phyloP scores from a whole-genome alignment of 345 rosid species.

The Eucalyptus fibrosa region DNA sequence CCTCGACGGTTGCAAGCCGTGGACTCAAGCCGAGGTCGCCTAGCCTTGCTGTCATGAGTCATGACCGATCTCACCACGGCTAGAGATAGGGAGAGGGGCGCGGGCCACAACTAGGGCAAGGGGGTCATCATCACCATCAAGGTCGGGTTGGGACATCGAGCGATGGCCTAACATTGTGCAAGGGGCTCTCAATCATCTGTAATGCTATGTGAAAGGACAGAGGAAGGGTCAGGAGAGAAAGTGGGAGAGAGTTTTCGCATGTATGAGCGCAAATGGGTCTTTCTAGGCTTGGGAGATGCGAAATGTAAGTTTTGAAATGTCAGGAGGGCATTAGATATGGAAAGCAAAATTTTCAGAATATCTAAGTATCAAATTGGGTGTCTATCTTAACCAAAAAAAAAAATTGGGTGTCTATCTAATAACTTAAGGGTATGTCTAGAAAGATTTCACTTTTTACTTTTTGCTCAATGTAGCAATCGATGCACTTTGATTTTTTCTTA shows the following conservation, averaged over 20 bases:
- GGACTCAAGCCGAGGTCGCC: not conserved
- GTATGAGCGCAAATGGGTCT: not conserved
- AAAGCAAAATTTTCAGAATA: not conserved
- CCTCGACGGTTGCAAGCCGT: not conserved
- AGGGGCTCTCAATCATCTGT: not conserved
- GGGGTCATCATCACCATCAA: not conserved
- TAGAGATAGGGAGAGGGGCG: not conserved
- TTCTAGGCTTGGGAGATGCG: not conserved
- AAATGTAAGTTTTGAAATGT: not conserved
- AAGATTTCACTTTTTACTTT: not conserved
- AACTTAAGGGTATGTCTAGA: not conserved
- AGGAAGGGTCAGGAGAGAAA: not conserved
- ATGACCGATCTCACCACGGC: not conserved
- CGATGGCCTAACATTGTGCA: not conserved
- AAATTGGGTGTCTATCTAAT: too few relatives aligned
- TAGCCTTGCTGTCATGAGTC: not conserved
- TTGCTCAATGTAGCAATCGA: not conserved
- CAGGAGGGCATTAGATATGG: not conserved
- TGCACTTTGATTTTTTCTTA: not conserved
- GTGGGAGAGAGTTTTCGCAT: not conserved
- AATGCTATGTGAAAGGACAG: not conserved
- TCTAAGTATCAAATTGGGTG: not conserved
- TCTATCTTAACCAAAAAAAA: too few relatives aligned
- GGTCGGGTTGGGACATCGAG: not conserved
- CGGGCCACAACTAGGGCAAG: not conserved